These are phyloP conservation scores for Verbascum thapsus DNA, from an alignment of 257 asterid genomes.

Conservation along the genomic window DNA sequence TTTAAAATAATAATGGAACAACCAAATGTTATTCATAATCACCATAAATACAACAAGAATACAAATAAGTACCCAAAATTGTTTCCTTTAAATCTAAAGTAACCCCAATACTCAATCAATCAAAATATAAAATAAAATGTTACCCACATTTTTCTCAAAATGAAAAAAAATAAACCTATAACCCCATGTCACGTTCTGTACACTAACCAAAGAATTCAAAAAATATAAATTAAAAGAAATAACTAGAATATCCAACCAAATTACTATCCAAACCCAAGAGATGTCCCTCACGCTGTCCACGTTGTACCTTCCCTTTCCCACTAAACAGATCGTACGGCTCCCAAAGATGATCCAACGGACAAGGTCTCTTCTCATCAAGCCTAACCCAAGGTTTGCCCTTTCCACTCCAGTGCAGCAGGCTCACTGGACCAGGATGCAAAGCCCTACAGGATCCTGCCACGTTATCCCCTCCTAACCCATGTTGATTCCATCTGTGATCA, in stretches of 20 bases:
- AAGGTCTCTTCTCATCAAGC: constrained; percentile 42
- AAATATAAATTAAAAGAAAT: constrained; percentile 35
- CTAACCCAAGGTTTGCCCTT: constrained; percentile 50
- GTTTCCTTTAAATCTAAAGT: too few species aligned
- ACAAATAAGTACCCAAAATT: too few species aligned
- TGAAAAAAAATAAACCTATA: neutral
- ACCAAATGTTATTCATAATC: constrained; percentile 19
- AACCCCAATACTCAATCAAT: constrained; percentile 2
- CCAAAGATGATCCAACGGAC: constrained; percentile 50
- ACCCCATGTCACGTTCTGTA: constrained; percentile 39
- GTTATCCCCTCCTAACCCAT: constrained; percentile 49
- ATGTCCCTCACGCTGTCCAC: constrained; percentile 18
- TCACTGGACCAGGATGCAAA: constrained; percentile 48
- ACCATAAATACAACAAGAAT: neutral
- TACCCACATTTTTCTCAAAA: neutral
- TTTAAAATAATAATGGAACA: constrained; percentile 10
- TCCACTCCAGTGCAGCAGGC: constrained; percentile 55
- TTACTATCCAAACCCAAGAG: constrained; percentile 4
- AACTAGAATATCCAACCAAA: constrained; percentile 42
- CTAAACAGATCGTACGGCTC: constrained; percentile 43
- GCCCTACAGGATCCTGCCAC: constrained; percentile 45
- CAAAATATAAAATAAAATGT: neutral
- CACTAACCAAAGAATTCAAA: constrained; percentile 36
- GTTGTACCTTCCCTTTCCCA: constrained; percentile 13
- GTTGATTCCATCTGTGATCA: constrained; percentile 52